Evolutionary conservation across 768 basidiomycete species (phyloP), one percentile per base, ranked within the genome.

Genomic region (Boletus speciosus): DNA sequence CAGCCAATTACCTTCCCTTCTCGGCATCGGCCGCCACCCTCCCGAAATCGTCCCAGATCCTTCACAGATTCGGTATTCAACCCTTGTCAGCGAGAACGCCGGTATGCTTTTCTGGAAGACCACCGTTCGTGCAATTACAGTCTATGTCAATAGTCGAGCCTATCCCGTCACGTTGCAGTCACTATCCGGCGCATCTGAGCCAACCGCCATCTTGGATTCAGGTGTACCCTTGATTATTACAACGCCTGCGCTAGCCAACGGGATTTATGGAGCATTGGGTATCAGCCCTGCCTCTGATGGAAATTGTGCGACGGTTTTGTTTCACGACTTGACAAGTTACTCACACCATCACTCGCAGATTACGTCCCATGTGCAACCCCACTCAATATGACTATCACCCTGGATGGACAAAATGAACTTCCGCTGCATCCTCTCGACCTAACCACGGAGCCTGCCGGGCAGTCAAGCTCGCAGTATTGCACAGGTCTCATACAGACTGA

Each of bases 351-450:
- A 21, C 38, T 15, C 27, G 32, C 57, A 91, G 90, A 88, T 66
- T 92, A 88, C 63, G 77, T 91, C 16, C 85, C 86, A 0, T 92
- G 90, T 65, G 74, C 70, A 4, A 82, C 78, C 0, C 85, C 88
- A 0, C 75, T 92, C 32, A 91, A 91, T 66, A 73, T 91, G 53
- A 82, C 84, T 5, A 76, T 92, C 54, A 82, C 83, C 2, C 71
- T 91, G 38, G 81, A 84, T 64, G 72, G 74, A 58, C 81, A 81
- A 44, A 64, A 74, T 1, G 78, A 78, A 41, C 75, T 88, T 25
- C 69, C 86, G 0, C 61, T 91, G 2, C 90, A 92, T 60, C 90
- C 89, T 0, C 82, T 92, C 49, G 88, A 92, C 65, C 73, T 92
- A 8, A 83, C 86, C 5, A 63, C 74, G 0, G 70, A 78, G 47